Evolutionary conservation across 2,329 filamentous ascomycete species (phyloP).

Genomic region (Pleurostoma richardsiae): DNA sequence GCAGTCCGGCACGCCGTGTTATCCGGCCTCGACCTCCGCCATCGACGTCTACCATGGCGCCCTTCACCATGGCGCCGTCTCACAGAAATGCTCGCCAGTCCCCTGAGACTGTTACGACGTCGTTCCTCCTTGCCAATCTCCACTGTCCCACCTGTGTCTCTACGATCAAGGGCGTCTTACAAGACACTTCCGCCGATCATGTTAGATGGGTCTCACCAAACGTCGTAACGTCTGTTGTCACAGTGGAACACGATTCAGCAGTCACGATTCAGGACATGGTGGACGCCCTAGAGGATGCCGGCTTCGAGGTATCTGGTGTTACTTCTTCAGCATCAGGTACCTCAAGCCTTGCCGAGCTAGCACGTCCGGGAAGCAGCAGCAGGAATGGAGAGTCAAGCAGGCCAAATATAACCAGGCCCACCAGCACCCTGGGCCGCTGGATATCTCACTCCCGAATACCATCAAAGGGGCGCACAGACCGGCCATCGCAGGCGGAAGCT

Average conservation of each 20-base stretch:
- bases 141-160: constrained; percentile 73
- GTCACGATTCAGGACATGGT: constrained; percentile 37
- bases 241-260: constrained; percentile 48
- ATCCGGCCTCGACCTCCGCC: constrained; percentile 4
- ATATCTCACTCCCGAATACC: constrained; percentile 15
- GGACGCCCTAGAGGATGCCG: constrained; percentile 45
- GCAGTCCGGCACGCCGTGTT: constrained; percentile 2
- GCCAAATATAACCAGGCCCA: constrained; percentile 6
- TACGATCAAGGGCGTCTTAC: constrained; percentile 56
- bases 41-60: constrained; percentile 11
- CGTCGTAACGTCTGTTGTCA: constrained; percentile 66
- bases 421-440: constrained; percentile 18
- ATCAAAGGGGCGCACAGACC: constrained; percentile 9
- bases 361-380: constrained; percentile 7
- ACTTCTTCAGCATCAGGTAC: constrained; percentile 25
- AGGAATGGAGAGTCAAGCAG: constrained; percentile 4
- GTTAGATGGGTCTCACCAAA: constrained; percentile 61
- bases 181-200: constrained; percentile 35
- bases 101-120: constrained; percentile 38
- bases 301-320: constrained; percentile 53
- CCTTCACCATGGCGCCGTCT: constrained; percentile 14
- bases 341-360: constrained; percentile 12
- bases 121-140: constrained; percentile 67
- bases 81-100: constrained; percentile 12
- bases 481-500: constrained; percentile 17